Conservation (phyloP, 441 rosid species). For the Daphne laureola region DNA sequence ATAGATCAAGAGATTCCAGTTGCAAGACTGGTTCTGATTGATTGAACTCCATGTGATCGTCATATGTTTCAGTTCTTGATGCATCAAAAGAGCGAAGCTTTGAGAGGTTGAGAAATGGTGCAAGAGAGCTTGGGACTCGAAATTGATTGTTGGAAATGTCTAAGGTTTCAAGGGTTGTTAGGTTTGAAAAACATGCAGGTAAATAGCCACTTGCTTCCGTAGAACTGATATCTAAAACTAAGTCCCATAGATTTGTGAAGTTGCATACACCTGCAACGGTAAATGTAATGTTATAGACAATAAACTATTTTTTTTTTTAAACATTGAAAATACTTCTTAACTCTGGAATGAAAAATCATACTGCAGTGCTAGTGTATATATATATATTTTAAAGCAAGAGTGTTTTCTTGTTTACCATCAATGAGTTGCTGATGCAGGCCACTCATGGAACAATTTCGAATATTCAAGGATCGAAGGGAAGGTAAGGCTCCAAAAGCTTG, state of each 20-base stretch:
- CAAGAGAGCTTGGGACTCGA: slow-evolving; percentile 2
- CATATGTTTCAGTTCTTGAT: not conserved
- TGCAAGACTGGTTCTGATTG: too few species aligned
- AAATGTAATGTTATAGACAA: not conserved
- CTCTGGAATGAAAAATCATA: too few species aligned
- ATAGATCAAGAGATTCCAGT: too few species aligned
- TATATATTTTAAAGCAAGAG: too few species aligned
- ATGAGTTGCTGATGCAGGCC: too few species aligned
- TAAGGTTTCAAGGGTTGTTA: slow-evolving; percentile 10
- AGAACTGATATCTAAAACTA: not conserved
- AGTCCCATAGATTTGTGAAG: not conserved
- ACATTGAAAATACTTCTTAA: too few species aligned
- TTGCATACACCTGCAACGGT: not conserved
- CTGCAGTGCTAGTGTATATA: too few species aligned
- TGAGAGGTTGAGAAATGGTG: slow-evolving; percentile 18
- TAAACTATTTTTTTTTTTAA: too few species aligned
- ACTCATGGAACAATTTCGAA: too few species aligned
- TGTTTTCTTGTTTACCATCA: too few species aligned
- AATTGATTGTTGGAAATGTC: slow-evolving; percentile 12
- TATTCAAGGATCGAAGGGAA: too few species aligned
- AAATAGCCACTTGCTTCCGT: slow-evolving; percentile 2
- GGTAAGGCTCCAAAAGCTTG: too few species aligned
- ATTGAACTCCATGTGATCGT: not conserved
- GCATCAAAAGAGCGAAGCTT: slow-evolving; percentile 1
- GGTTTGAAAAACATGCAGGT: slow-evolving; percentile 17